Evolutionary conservation across 371 early-diverging fungal genomes (phyloP).

Genomic region (Rhizomucor pusillus): DNA sequence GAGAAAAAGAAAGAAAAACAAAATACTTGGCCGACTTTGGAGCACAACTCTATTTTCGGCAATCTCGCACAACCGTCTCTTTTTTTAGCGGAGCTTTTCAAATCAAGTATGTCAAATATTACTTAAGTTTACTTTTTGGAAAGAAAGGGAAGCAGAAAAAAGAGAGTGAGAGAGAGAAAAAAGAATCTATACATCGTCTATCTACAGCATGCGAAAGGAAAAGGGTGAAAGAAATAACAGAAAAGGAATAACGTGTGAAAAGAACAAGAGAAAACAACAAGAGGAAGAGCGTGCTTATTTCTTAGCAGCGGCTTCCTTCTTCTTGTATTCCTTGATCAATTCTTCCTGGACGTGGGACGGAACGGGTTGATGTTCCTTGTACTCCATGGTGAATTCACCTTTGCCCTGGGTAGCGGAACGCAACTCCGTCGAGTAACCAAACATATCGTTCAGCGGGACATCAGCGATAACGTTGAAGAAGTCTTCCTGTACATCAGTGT

Average conservation of each 20-base stretch:
- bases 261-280: too few species aligned
- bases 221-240: background rate
- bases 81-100: too few species aligned
- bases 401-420: slow-evolving; percentile 95
- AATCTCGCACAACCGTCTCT: too few species aligned
- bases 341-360: slow-evolving; percentile 78
- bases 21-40: too few species aligned
- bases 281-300: slow-evolving; percentile 15
- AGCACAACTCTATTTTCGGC: too few species aligned
- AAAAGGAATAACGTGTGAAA: too few species aligned
- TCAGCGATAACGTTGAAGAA: slow-evolving; percentile 84
- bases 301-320: slow-evolving; percentile 25
- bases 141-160: too few species aligned
- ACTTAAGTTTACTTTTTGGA: too few species aligned
- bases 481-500: slow-evolving; percentile 93
- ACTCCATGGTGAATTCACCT: slow-evolving; percentile 98
- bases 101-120: too few species aligned
- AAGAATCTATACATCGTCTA: too few species aligned
- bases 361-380: slow-evolving; percentile 87
- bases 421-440: slow-evolving; percentile 96
- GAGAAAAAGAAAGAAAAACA: too few species aligned
- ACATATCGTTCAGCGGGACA: slow-evolving; percentile 96
- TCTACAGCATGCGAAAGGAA: background rate
- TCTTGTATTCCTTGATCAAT: slow-evolving; percentile 77
- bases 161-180: too few species aligned